Evolutionary conservation across 1,284 basidiomycete genomes (phyloP), one percentile per base, ranked within the genome.

Genomic region (Ceratobasidium theobromae): DNA sequence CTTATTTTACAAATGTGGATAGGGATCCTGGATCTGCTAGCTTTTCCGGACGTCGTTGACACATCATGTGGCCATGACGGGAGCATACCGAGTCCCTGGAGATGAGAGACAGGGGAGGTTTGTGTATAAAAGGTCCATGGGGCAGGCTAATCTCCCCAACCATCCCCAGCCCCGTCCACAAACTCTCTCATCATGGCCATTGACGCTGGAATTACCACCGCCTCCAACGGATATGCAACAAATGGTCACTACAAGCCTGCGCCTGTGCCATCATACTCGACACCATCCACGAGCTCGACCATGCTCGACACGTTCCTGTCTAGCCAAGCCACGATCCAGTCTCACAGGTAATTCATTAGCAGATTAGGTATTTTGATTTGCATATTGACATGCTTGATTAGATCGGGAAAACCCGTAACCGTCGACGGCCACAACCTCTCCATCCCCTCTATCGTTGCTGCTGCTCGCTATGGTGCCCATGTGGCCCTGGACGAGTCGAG

Each of bases 351-450:
- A n/a, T 43, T 6, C 40, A 4, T 43, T 16, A 11, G 12, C 55
- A 14, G 25, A 30, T 51, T 55, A n/a, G 65, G 52, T n/a, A 48
- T 45, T 51, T 62, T 40, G 65, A 66, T 66, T 21, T 23, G 49
- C 65, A 32, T 18, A 33, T 43, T 53, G 38, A 53, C 32, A 18
- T 49, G 16, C 30, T 27, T 28, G 25, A 40, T 23, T 43, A 70
- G 70, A 48, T 45, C 35, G 12, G 70, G 70, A 14, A 55, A 57
- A 14, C 64, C 83, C 5, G 80, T 93, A 64, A 72, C 81, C 14
- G 78, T 93, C 55, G 84, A 89, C 69, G 91, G 91, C 3, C 79
- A 86, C 69, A 81, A 76, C 14, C 82, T 94, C 40, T 84, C 90
- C 0, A 83, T 93, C 65, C 82, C 88, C 3, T 87, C 87, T 53